Conservation (phyloP, 805 yeast genomes). For the Yarrowia sp. region DNA sequence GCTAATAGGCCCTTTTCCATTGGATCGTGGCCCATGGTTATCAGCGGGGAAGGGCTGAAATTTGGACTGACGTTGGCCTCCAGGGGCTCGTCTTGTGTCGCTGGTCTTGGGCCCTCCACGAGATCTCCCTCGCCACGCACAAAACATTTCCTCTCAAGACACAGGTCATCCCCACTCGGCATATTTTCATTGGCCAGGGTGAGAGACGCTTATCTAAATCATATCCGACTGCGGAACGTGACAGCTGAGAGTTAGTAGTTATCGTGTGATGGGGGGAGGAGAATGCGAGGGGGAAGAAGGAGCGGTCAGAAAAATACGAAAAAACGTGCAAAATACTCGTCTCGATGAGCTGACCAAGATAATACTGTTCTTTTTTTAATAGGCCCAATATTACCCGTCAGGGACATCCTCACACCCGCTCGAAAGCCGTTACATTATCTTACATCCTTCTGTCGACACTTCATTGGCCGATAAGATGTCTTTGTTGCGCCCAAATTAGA, state of each 20-base stretch:
- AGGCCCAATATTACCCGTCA: not conserved
- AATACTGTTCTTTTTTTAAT: not conserved
- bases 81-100: too few species aligned
- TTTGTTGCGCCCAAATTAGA: constrained; percentile 38
- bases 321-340: not conserved
- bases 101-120: too few species aligned
- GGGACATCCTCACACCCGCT: not conserved
- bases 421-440: constrained; percentile 33
- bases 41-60: constrained; percentile 2
- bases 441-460: constrained; percentile 37
- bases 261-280: constrained; percentile 13
- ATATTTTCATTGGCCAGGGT: constrained; percentile 18
- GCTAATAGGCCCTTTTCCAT: constrained; percentile 7
- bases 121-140: too few species aligned
- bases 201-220: constrained; percentile 27
- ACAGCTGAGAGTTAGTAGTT: not conserved
- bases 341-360: too few species aligned
- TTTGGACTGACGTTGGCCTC: too few species aligned
- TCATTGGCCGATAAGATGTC: constrained; percentile 39
- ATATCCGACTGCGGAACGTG: constrained; percentile 38
- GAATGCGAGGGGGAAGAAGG: not conserved
- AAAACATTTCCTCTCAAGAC: too few species aligned
- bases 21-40: not conserved
- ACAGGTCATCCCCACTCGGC: constrained; percentile 12
- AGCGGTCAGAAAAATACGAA: not conserved